Evolutionary conservation across 1,284 basidiomycete species (phyloP).

Genomic region (Wallemia ichthyophaga): DNA sequence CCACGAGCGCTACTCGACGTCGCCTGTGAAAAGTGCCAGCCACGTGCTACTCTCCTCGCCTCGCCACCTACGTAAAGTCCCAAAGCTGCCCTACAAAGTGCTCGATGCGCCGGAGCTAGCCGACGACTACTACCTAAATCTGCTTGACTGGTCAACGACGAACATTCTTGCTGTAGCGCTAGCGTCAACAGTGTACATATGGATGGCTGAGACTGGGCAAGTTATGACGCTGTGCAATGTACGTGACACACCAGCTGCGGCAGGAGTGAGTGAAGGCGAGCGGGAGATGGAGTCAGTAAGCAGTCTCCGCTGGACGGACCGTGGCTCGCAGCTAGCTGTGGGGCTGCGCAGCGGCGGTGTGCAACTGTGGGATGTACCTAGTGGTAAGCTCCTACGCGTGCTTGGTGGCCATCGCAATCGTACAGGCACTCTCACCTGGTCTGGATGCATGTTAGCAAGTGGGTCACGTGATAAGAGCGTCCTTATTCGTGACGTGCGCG

Average conservation of each 20-base stretch:
- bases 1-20: slow-evolving; percentile 65
- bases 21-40: slow-evolving; percentile 58
- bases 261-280: slow-evolving; percentile 34
- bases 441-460: slow-evolving; percentile 54
- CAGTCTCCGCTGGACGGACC: slow-evolving; percentile 2
- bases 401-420: slow-evolving; percentile 58
- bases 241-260: too few species aligned
- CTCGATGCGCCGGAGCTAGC: slow-evolving; percentile 87
- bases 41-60: slow-evolving; percentile 64
- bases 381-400: slow-evolving; percentile 42
- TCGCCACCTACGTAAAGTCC: slow-evolving; percentile 47
- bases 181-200: slow-evolving; percentile 73
- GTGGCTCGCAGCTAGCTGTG: slow-evolving; percentile 67
- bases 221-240: slow-evolving; percentile 82
- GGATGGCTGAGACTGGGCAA: slow-evolving; percentile 74
- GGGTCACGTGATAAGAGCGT: slow-evolving; percentile 76
- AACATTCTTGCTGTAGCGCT: slow-evolving; percentile 85
- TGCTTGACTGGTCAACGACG: slow-evolving; percentile 87
- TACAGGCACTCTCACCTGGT: slow-evolving; percentile 85
- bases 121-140: slow-evolving; percentile 93
- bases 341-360: slow-evolving; percentile 64
- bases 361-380: slow-evolving; percentile 81
- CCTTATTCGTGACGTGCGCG: slow-evolving; percentile 67
- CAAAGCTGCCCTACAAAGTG: slow-evolving; percentile 89
- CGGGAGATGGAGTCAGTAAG: slow-evolving; percentile 13